These are phyloP conservation scores for Apophysomyces sp. DNA, from an alignment of 371 early-diverging fungal genomes.

Conservation along the genomic window DNA sequence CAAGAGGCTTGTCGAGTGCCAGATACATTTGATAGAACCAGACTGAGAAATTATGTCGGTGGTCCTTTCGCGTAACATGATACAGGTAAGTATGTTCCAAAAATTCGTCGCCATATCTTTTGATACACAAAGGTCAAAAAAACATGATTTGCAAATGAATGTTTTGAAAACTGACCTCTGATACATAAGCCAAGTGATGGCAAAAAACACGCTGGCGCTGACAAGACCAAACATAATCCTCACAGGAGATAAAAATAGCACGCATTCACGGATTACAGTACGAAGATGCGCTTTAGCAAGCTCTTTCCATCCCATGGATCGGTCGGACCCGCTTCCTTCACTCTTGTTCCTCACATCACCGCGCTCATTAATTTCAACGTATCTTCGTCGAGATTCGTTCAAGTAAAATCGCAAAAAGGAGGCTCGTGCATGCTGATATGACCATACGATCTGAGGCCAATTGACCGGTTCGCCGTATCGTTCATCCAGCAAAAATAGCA, in stretches of 20 bases:
- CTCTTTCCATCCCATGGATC: neutral
- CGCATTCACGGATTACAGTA: neutral
- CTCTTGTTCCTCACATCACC: neutral
- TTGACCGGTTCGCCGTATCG: slow-evolving; percentile 34
- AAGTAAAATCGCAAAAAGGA: slow-evolving; percentile 15
- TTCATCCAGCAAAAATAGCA: slow-evolving; percentile 63
- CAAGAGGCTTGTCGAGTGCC: slow-evolving; percentile 46
- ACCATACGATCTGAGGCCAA: slow-evolving; percentile 24
- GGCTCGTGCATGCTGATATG: slow-evolving; percentile 22
- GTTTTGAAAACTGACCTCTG: slow-evolving; percentile 40
- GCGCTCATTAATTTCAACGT: neutral
- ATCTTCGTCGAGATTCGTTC: neutral
- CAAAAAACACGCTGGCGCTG: slow-evolving; percentile 71
- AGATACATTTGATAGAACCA: slow-evolving; percentile 96
- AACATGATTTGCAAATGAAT: neutral
- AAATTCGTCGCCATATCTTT: slow-evolving; percentile 84
- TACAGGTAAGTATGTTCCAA: slow-evolving; percentile 91
- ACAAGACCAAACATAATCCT: slow-evolving; percentile 71
- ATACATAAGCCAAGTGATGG: slow-evolving; percentile 74
- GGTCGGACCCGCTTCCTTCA: neutral
- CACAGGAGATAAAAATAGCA: slow-evolving; percentile 49
- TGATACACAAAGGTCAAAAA: neutral
- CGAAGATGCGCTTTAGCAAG: neutral
- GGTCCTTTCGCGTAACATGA: slow-evolving; percentile 94
- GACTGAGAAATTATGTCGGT: slow-evolving; percentile 96